A percentile compares a stretch with the other conserved stretches of the same genome.
These are phyloP conservation scores for Choiromyces venosus DNA, from an alignment of 495 filamentous ascomycete species.

Conservation along the genomic window DNA sequence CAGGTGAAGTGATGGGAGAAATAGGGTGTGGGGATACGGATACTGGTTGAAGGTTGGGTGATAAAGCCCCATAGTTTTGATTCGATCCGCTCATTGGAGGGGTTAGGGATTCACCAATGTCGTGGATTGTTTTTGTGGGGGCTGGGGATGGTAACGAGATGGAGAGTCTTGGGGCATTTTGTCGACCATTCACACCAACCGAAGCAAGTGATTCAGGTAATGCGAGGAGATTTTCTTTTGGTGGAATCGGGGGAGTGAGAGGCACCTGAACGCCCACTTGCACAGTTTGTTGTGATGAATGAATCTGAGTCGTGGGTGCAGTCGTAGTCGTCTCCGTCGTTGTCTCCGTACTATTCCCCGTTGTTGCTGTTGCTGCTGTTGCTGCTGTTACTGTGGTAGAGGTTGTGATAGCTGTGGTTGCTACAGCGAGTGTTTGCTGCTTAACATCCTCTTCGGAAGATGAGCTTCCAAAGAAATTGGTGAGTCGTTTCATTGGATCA, in stretches of 20 bases:
- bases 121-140: constrained; percentile 6
- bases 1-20: constrained; percentile 22
- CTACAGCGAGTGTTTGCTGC: constrained; percentile 7
- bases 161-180: constrained; percentile 9
- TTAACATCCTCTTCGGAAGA: constrained; percentile 24
- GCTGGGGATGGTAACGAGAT: constrained; percentile 15
- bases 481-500: constrained; percentile 30
- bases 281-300: neutral
- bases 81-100: constrained; percentile 18
- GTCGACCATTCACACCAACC: constrained; percentile 1
- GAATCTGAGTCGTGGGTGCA: neutral
- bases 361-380: constrained; percentile 15
- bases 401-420: constrained; percentile 17
- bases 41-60: constrained; percentile 19
- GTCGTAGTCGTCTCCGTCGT: neutral
- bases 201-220: neutral
- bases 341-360: neutral
- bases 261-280: neutral
- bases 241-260: neutral
- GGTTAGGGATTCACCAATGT: constrained; percentile 21
- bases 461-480: constrained; percentile 28
- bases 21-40: constrained; percentile 15
- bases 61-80: constrained; percentile 6
- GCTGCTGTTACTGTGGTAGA: constrained; percentile 7
- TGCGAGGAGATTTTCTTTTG: neutral